Evolutionary conservation across 2,329 filamentous ascomycete genomes (phyloP).

Genomic region (Dothideomycetes sp.): DNA sequence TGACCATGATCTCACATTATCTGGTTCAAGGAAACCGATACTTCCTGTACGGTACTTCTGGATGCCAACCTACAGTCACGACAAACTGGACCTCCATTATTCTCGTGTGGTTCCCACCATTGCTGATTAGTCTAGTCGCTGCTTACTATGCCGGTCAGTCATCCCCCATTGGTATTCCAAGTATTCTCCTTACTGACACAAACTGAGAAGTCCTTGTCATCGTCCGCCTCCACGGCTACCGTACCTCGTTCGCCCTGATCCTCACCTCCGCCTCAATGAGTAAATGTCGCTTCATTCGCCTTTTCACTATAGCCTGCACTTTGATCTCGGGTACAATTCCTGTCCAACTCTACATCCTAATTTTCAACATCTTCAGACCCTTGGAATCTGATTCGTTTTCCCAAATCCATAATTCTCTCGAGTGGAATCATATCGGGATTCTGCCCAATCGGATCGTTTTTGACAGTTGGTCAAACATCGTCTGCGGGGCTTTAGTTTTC

Average conservation of each 20-base stretch:
- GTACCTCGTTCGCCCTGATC: constrained; percentile 48
- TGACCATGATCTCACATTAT: constrained; percentile 50
- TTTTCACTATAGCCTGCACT: constrained; percentile 48
- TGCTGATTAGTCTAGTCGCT: constrained; percentile 44
- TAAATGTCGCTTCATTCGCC: constrained; percentile 52
- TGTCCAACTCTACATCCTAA: constrained; percentile 43
- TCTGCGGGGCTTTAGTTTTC: constrained; percentile 47
- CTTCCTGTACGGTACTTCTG: constrained; percentile 47
- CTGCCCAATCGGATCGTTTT: no score
- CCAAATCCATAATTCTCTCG: no score
- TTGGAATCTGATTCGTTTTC: no score
- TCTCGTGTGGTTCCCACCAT: constrained; percentile 47
- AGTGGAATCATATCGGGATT: no score
- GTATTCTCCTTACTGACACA: background rate
- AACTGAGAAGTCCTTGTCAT: constrained; percentile 45
- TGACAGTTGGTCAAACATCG: constrained; percentile 51
- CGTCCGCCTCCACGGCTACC: constrained; percentile 52
- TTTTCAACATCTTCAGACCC: no score
- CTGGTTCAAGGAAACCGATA: constrained; percentile 53
- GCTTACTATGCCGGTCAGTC: constrained; percentile 50
- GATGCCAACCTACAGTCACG: constrained; percentile 48
- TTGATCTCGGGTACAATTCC: constrained; percentile 46
- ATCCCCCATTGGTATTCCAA: constrained; percentile 5
- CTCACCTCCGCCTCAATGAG: constrained; percentile 45
- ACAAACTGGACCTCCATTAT: constrained; percentile 49